These are phyloP conservation scores for Exophiala sp. DNA, from an alignment of 2,329 filamentous ascomycete genomes.

Conservation along the genomic window DNA sequence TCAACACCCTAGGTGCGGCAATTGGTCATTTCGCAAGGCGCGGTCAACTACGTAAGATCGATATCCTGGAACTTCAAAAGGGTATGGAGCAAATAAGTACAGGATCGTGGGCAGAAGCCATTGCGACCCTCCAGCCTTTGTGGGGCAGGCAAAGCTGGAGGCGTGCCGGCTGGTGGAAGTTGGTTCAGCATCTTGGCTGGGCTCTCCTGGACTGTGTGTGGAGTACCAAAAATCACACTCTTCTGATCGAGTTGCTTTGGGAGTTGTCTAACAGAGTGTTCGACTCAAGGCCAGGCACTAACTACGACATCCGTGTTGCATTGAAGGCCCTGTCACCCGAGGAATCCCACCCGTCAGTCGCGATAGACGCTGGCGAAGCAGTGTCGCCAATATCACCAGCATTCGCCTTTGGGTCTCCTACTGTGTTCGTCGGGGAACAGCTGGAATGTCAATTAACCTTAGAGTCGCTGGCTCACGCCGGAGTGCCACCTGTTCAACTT, in stretches of 20 bases:
- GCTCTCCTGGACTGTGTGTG: conserved; percentile 50
- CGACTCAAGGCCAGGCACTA: conserved; percentile 32
- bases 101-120: conserved; percentile 47
- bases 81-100: conserved; percentile 50
- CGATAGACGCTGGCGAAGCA: conserved; percentile 44
- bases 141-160: conserved; percentile 57
- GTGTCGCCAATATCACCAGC: conserved; percentile 46
- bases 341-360: conserved; percentile 42
- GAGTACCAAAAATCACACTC: conserved; percentile 42
- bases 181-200: conserved; percentile 51
- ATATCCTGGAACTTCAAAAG: conserved; percentile 51
- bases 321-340: conserved; percentile 29
- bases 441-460: conserved; percentile 52
- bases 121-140: conserved; percentile 46
- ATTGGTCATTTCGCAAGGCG: conserved; percentile 48
- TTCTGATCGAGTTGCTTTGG: conserved; percentile 51
- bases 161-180: conserved; percentile 52
- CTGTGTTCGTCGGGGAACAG: conserved; percentile 56
- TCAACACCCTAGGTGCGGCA: conserved; percentile 44
- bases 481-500: conserved; percentile 44
- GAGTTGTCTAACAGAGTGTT: conserved; percentile 47
- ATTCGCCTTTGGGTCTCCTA: conserved; percentile 49
- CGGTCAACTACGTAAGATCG: conserved; percentile 50
- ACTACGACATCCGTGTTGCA: conserved; percentile 39
- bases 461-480: conserved; percentile 43